Evolutionary conservation across 495 filamentous ascomycete genomes (phyloP).

Genomic region (Neurospora sublineolata): DNA sequence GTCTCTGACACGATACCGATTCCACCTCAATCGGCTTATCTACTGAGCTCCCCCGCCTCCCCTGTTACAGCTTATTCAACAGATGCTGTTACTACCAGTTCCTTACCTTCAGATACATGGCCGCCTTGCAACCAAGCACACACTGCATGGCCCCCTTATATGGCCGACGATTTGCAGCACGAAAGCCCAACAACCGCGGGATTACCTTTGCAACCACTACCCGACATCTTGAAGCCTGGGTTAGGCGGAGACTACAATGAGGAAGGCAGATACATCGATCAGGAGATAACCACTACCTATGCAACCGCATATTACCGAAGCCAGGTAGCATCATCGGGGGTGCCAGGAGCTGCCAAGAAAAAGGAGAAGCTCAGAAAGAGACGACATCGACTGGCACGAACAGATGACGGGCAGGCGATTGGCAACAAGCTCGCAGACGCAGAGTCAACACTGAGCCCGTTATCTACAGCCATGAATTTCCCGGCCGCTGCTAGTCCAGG

Average conservation of each 20-base stretch:
- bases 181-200: background rate
- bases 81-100: background rate
- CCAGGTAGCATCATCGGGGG: background rate
- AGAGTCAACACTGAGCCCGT: background rate
- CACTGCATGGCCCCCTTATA: background rate
- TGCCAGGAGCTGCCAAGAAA: background rate
- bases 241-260: background rate
- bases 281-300: background rate
- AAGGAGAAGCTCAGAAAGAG: background rate
- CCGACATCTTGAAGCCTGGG: background rate
- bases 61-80: background rate
- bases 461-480: background rate
- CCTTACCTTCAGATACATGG: background rate
- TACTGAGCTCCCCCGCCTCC: background rate
- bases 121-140: background rate
- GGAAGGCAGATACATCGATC: background rate
- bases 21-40: background rate
- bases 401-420: background rate
- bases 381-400: background rate
- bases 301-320: background rate
- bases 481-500: background rate
- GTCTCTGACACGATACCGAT: background rate
- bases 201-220: background rate
- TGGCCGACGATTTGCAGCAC: background rate
- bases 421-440: background rate